Evolutionary conservation across 2,329 filamentous ascomycete species (phyloP).

Genomic region (Bipolaris gigantea): DNA sequence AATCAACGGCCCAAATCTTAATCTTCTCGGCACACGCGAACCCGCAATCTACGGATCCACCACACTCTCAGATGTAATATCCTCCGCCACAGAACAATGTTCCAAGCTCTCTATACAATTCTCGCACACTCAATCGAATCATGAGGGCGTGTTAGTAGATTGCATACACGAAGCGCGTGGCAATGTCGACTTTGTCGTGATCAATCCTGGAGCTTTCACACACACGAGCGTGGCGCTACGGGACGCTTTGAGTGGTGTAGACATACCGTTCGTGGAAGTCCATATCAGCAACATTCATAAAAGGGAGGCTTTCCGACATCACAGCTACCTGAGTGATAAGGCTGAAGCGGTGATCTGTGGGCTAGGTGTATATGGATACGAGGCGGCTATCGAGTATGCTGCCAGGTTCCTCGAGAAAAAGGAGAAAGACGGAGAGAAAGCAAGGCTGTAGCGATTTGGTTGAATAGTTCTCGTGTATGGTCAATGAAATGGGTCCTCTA

Average conservation of each 20-base stretch:
- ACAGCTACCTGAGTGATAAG: conserved; percentile 76
- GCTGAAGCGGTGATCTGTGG: conserved; percentile 74
- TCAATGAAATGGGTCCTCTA: no score
- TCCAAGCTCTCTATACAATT: conserved; percentile 54
- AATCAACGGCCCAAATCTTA: conserved; percentile 82
- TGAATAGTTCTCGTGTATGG: no score
- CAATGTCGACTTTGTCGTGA: conserved; percentile 66
- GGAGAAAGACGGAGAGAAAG: neutral
- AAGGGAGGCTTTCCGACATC: conserved; percentile 67
- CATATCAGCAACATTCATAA: conserved; percentile 76
- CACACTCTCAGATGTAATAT: conserved; percentile 65
- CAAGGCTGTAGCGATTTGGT: neutral
- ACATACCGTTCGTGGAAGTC: conserved; percentile 75
- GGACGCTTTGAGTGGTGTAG: conserved; percentile 71
- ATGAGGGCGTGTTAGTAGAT: conserved; percentile 74
- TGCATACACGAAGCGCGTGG: conserved; percentile 68
- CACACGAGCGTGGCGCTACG: conserved; percentile 76
- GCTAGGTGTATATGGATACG: conserved; percentile 55
- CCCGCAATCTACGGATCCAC: conserved; percentile 72
- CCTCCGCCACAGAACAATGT: conserved; percentile 55
- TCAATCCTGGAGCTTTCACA: conserved; percentile 75
- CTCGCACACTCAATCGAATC: conserved; percentile 72
- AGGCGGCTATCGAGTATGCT: conserved; percentile 50
- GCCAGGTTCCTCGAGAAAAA: conserved; percentile 30
- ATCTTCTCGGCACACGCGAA: conserved; percentile 75